Evolutionary conservation across 192 early-diverging fungal species (phyloP).

Genomic region (Mortierella claussenii): DNA sequence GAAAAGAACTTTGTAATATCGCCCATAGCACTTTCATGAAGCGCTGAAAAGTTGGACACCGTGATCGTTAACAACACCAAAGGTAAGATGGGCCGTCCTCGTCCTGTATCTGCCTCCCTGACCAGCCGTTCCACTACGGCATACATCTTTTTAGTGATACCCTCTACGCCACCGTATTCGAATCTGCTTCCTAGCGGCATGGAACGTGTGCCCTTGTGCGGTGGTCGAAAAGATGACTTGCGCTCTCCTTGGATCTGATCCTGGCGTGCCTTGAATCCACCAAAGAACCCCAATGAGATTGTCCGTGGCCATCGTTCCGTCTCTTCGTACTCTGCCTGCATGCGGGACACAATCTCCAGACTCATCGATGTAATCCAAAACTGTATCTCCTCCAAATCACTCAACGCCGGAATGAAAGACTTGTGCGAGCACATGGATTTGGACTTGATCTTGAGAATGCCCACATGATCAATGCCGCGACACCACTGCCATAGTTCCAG

Average conservation of each 20-base stretch:
- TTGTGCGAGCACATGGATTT: slow-evolving; percentile 54
- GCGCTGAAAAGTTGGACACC: slow-evolving; percentile 37
- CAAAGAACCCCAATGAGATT: slow-evolving; percentile 42
- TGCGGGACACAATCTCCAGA: slow-evolving; percentile 30
- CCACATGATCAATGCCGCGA: slow-evolving; percentile 48
- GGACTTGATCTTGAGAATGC: slow-evolving; percentile 43
- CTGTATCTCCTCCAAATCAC: slow-evolving; percentile 43
- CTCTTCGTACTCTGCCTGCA: slow-evolving; percentile 40
- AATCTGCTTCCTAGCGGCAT: slow-evolving; percentile 41
- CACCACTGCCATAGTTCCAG: slow-evolving; percentile 53
- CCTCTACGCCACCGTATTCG: slow-evolving; percentile 47
- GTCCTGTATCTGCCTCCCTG: slow-evolving; percentile 32
- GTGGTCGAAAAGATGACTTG: slow-evolving; percentile 15
- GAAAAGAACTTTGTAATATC: slow-evolving; percentile 54
- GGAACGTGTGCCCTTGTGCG: slow-evolving; percentile 30
- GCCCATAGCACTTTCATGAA: slow-evolving; percentile 24
- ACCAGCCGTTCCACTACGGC: slow-evolving; percentile 27
- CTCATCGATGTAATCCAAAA: slow-evolving; percentile 42
- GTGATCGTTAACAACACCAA: slow-evolving; percentile 33
- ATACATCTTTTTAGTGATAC: slow-evolving; percentile 36
- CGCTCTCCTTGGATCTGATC: slow-evolving; percentile 10
- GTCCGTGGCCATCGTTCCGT: slow-evolving; percentile 48
- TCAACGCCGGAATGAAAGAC: slow-evolving; percentile 44
- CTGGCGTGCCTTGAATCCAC: neutral
- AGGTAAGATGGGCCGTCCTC: slow-evolving; percentile 28